Conservation (phyloP, 75 land plant species). For the Gnetum montanum region DNA sequence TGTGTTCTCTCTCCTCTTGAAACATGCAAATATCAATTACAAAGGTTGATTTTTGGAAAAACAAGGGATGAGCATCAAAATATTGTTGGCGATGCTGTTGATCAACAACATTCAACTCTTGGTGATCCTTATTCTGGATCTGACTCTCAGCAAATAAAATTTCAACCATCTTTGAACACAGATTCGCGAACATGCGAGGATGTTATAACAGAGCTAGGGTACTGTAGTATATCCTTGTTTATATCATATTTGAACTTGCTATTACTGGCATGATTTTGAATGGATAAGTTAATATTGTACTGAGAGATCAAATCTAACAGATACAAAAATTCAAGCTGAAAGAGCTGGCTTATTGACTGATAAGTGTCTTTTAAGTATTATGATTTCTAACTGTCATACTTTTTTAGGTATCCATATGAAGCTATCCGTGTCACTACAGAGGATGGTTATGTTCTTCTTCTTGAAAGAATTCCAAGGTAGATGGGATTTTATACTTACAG, state of each 20-base stretch:
- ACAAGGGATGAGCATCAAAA: too few species aligned
- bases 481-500: too few species aligned
- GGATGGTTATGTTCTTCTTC: constrained; percentile 88
- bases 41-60: constrained; percentile 43
- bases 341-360: too few species aligned
- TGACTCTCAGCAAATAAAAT: constrained; percentile 29
- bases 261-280: too few species aligned
- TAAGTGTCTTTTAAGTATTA: too few species aligned
- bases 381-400: constrained; percentile 2
- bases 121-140: constrained; percentile 65
- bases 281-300: too few species aligned
- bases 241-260: too few species aligned
- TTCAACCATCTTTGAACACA: constrained; percentile 56
- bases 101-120: constrained; percentile 47
- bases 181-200: constrained; percentile 93
- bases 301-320: too few species aligned
- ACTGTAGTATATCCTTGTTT: constrained; percentile 5
- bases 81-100: constrained; percentile 2
- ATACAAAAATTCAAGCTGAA: too few species aligned
- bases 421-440: constrained; percentile 78
- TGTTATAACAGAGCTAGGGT: constrained; percentile 93
- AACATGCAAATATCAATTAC: constrained; percentile 20
- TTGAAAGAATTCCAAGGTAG: constrained; percentile 97
- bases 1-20: constrained; percentile 62
- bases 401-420: constrained; percentile 91